Conservation (phyloP, 2,329 filamentous ascomycete genomes). For the Phyllachora maydis region DNA sequence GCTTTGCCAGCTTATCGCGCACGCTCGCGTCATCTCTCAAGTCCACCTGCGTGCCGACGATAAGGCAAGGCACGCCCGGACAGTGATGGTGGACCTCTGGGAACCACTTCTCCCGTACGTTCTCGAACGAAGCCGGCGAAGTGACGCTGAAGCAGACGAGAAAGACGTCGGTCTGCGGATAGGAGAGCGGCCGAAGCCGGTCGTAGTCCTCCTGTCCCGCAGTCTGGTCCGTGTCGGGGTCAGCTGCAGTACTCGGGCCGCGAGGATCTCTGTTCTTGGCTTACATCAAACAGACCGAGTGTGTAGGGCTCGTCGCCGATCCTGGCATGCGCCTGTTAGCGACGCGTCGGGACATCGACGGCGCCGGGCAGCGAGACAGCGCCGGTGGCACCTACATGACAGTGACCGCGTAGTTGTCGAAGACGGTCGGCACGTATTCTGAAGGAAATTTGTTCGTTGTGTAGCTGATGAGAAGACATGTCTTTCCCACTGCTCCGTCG, state of each 20-base stretch:
- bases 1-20: constrained; percentile 77
- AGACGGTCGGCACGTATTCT: constrained; percentile 98
- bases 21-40: constrained; percentile 76
- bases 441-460: constrained; percentile 99
- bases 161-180: constrained; percentile 97
- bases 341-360: constrained; percentile 4
- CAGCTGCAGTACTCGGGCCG: too few relatives aligned
- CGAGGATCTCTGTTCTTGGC: too few relatives aligned
- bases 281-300: constrained; percentile 88
- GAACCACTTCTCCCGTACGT: constrained; percentile 98
- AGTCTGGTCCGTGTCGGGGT: too few relatives aligned
- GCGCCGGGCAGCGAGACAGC: constrained; percentile 1
- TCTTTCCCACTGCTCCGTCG: constrained; percentile 98
- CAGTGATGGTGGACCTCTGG: constrained; percentile 98
- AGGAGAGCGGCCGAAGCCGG: constrained; percentile 84
- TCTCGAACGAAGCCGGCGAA: constrained; percentile 93
- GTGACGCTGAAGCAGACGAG: constrained; percentile 98
- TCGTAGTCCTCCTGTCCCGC: constrained; percentile 99
- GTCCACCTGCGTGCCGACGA: constrained; percentile 95
- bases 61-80: constrained; percentile 89
- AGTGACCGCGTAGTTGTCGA: constrained; percentile 99
- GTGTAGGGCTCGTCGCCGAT: constrained; percentile 98
- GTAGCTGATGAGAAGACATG: constrained; percentile 95
- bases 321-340: constrained; percentile 28
- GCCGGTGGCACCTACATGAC: constrained; percentile 62